Percentiles rank a stretch among this genome's conserved stretches.
Evolutionary conservation across 2,329 filamentous ascomycete genomes (phyloP).

Genomic region (Claviceps arundinis): DNA sequence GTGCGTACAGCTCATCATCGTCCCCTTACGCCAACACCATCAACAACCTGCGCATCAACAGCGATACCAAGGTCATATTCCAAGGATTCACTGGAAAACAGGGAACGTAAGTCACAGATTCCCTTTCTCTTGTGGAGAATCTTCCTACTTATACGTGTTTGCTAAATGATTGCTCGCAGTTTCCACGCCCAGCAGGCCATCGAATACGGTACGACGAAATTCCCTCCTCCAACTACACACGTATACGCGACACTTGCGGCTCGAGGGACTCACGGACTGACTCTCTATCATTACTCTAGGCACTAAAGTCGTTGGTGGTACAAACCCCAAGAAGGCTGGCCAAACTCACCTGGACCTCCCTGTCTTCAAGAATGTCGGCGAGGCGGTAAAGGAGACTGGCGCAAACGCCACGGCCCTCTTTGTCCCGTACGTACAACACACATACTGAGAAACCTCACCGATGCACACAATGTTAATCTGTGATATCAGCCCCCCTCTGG

Average conservation of each 20-base stretch:
- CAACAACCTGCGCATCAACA: slow-evolving; percentile 83
- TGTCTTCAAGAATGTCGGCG: slow-evolving; percentile 79
- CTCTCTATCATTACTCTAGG: slow-evolving; percentile 34
- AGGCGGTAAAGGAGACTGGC: slow-evolving; percentile 81
- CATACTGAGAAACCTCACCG: slow-evolving; percentile 4
- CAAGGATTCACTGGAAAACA: slow-evolving; percentile 97
- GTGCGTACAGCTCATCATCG: slow-evolving; percentile 47
- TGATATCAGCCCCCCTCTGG: slow-evolving; percentile 66
- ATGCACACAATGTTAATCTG: slow-evolving; percentile 6
- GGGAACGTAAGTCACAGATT: slow-evolving; percentile 57
- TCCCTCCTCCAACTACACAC: slow-evolving; percentile 5
- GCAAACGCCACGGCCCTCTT: slow-evolving; percentile 91
- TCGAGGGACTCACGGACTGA: slow-evolving; percentile 10
- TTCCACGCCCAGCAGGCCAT: slow-evolving; percentile 98
- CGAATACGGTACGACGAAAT: slow-evolving; percentile 67
- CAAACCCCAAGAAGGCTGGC: slow-evolving; percentile 98
- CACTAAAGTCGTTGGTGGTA: slow-evolving; percentile 94
- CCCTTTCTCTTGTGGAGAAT: too few species aligned
- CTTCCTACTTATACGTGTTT: neutral
- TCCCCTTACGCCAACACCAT: slow-evolving; percentile 60
- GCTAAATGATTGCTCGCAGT: slow-evolving; percentile 31
- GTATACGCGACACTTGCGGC: neutral
- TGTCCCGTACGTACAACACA: slow-evolving; percentile 56
- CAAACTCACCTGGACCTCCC: slow-evolving; percentile 77
- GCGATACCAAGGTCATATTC: slow-evolving; percentile 86